Evolutionary conservation across 495 filamentous ascomycete genomes (phyloP).

Genomic region (Elasticomyces elasticus): DNA sequence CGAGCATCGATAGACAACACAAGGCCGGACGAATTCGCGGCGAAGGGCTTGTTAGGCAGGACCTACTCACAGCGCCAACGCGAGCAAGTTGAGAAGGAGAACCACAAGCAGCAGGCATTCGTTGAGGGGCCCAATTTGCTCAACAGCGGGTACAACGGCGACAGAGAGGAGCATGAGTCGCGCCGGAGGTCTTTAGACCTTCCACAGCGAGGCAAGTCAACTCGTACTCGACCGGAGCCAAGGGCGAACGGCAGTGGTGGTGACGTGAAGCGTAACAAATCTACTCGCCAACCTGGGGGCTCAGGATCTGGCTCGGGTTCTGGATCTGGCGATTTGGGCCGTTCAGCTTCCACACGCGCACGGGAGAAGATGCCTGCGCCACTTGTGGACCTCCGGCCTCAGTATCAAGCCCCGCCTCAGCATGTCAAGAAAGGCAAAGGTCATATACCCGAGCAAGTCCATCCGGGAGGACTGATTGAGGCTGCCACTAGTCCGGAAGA

Average conservation of each 20-base stretch:
- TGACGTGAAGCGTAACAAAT: slow-evolving; percentile 23
- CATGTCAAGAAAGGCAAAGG: slow-evolving; percentile 58
- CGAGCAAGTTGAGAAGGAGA: slow-evolving; percentile 45
- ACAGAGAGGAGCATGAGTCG: slow-evolving; percentile 1
- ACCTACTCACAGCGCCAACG: slow-evolving; percentile 53
- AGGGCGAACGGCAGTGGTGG: slow-evolving; percentile 7
- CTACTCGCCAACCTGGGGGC: slow-evolving; percentile 30
- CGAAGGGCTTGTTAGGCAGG: slow-evolving; percentile 50
- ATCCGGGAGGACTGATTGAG: slow-evolving; percentile 51
- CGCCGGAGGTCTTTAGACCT: slow-evolving; percentile 10
- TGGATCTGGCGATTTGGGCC: slow-evolving; percentile 8
- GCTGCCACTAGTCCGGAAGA: slow-evolving; percentile 49
- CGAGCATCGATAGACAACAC: slow-evolving; percentile 10
- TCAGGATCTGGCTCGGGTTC: background rate
- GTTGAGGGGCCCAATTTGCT: slow-evolving; percentile 42
- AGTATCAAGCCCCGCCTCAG: slow-evolving; percentile 67
- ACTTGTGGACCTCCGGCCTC: slow-evolving; percentile 64
- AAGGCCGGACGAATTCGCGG: slow-evolving; percentile 35
- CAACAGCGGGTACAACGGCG: slow-evolving; percentile 28
- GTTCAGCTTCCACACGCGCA: slow-evolving; percentile 12
- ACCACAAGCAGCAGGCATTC: slow-evolving; percentile 32
- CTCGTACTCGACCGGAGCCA: background rate
- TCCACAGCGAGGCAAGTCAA: slow-evolving; percentile 15
- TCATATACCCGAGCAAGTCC: slow-evolving; percentile 47
- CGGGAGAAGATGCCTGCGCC: slow-evolving; percentile 42